phyloP scores from a whole-genome alignment of 1,284 basidiomycete genomes.

The Puccinia novopanici region DNA sequence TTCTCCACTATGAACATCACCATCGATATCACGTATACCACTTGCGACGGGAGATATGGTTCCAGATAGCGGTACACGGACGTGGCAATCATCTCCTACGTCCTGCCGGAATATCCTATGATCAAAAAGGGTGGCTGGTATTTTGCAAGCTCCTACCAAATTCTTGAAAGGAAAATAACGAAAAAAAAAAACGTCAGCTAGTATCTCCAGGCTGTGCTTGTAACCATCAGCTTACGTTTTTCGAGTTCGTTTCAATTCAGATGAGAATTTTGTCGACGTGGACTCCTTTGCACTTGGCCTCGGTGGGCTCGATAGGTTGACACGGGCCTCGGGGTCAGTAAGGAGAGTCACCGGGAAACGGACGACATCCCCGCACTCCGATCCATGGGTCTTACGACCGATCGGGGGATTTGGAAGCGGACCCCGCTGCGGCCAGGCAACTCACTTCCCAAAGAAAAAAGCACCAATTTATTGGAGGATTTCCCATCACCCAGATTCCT shows the following conservation, averaged over 20 bases:
- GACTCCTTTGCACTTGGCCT: not conserved
- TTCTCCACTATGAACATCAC: constrained; percentile 25
- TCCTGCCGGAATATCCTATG: not conserved
- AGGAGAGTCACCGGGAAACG: no score
- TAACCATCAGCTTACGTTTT: not conserved
- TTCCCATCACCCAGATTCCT: no score
- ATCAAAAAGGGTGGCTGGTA: no score
- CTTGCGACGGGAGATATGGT: constrained; percentile 35
- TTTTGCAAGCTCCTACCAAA: not conserved
- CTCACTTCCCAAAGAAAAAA: no score
- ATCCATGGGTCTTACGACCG: no score
- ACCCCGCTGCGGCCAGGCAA: no score
- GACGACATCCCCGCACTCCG: no score
- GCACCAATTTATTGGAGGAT: no score
- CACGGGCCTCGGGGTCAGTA: no score
- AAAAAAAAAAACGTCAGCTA: not conserved
- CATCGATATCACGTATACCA: constrained; percentile 25
- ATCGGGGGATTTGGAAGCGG: not conserved
- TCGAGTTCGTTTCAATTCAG: not conserved
- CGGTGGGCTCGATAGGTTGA: not conserved
- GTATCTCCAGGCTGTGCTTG: not conserved
- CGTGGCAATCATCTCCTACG: constrained; percentile 29
- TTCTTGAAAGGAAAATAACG: no score
- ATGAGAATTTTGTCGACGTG: not conserved
- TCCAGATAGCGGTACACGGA: constrained; percentile 23